These are phyloP conservation scores for Metarhizium anisopliae DNA, from an alignment of 2,329 filamentous ascomycete genomes.

Conservation along the genomic window DNA sequence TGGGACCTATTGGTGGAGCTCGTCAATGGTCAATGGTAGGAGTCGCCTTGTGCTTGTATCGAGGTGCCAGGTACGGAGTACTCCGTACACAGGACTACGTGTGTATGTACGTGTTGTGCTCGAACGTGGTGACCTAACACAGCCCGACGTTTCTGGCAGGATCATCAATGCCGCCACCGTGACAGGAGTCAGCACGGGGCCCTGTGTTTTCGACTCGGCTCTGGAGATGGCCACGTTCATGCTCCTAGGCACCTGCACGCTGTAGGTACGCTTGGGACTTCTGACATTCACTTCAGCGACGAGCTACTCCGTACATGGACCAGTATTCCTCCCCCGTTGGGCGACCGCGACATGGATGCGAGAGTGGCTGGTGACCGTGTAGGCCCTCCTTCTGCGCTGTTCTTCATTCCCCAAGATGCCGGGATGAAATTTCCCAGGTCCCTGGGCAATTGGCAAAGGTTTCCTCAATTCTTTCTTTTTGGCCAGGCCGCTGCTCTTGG, in stretches of 20 bases:
- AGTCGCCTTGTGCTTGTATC: no score
- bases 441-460: slow-evolving; percentile 5
- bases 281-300: background rate
- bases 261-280: background rate
- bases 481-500: background rate
- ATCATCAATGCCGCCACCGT: background rate
- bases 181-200: background rate
- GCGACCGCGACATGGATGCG: slow-evolving; percentile 4
- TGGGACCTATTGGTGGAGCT: background rate
- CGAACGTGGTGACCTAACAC: no score
- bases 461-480: slow-evolving; percentile 4
- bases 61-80: no score
- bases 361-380: slow-evolving; percentile 1
- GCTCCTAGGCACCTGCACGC: background rate
- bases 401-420: slow-evolving; percentile 3
- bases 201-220: background rate
- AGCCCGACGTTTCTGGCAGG: background rate
- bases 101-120: background rate
- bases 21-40: no score
- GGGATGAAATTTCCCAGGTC: slow-evolving; percentile 8
- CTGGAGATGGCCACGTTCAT: no score
- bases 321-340: background rate
- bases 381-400: no score
- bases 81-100: no score
- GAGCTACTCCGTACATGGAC: background rate